Conservation (phyloP, 768 basidiomycete species). For the Leccinum ochraceum region DNA sequence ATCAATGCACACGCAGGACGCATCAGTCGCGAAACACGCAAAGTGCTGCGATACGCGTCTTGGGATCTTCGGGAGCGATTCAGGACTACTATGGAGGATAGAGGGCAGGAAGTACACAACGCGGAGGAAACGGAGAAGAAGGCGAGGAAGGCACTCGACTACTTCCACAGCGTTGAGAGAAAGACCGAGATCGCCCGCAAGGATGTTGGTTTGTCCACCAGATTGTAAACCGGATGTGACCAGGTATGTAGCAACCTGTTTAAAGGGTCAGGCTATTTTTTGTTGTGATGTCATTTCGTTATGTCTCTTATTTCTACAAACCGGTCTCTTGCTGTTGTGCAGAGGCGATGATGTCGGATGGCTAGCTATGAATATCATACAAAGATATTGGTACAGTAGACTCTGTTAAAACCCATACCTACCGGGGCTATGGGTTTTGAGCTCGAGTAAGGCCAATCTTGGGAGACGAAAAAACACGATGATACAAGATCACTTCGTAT, state of each 20-base stretch:
- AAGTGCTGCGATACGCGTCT: slow-evolving; percentile 86
- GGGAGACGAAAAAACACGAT: too few relatives aligned
- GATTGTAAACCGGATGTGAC: slow-evolving; percentile 5
- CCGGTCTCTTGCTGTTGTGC: slow-evolving; percentile 1
- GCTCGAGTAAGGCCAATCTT: too few relatives aligned
- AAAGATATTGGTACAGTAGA: background rate
- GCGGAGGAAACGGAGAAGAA: slow-evolving; percentile 76
- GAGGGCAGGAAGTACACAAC: slow-evolving; percentile 69
- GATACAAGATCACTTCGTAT: too few relatives aligned
- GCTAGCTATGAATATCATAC: slow-evolving; percentile 1
- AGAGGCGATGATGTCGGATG: slow-evolving; percentile 7
- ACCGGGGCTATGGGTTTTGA: too few relatives aligned
- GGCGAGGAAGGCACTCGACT: slow-evolving; percentile 69
- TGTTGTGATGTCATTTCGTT: slow-evolving; percentile 11
- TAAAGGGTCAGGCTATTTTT: background rate
- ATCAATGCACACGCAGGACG: slow-evolving; percentile 68
- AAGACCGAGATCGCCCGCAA: slow-evolving; percentile 44
- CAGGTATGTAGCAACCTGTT: background rate
- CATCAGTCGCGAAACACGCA: slow-evolving; percentile 83
- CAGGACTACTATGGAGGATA: slow-evolving; percentile 76
- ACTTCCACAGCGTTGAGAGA: slow-evolving; percentile 56
- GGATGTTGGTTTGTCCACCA: slow-evolving; percentile 22
- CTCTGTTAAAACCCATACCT: background rate
- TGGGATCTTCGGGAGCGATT: slow-evolving; percentile 91
- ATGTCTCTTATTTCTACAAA: slow-evolving; percentile 15